phyloP scores from a whole-genome alignment of 1,284 basidiomycete species.

The Tilletiopsis washingtonensis region DNA sequence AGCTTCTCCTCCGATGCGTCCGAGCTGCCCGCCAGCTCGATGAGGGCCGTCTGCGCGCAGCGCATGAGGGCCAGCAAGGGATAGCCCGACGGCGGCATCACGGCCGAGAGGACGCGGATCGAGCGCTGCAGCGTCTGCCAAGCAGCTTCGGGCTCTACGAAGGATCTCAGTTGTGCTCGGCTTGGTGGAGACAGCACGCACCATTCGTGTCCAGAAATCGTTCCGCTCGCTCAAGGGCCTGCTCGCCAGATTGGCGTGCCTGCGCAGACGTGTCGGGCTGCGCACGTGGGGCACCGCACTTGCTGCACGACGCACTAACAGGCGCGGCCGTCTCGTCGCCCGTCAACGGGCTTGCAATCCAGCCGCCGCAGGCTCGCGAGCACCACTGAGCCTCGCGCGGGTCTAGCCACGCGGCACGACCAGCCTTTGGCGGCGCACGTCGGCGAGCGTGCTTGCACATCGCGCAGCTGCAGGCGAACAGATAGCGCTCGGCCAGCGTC shows the following conservation, averaged over 20 bases:
- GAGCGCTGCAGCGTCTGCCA: slow-evolving; percentile 48
- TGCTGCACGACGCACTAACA: not conserved
- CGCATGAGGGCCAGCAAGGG: slow-evolving; percentile 68
- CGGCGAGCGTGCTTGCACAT: slow-evolving; percentile 51
- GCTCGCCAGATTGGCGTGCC: not conserved
- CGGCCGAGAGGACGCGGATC: slow-evolving; percentile 55
- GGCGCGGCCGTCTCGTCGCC: not conserved
- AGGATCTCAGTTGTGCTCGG: not conserved
- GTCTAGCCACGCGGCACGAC: not conserved
- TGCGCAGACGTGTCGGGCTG: not conserved
- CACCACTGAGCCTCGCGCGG: not conserved
- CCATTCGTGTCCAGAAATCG: not conserved
- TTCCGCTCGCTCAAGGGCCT: not conserved
- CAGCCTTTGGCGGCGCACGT: not conserved
- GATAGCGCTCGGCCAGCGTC: slow-evolving; percentile 65
- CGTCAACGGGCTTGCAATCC: no score
- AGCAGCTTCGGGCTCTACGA: slow-evolving; percentile 46
- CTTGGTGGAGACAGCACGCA: not conserved
- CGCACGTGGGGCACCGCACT: not conserved
- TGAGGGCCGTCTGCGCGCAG: slow-evolving; percentile 61
- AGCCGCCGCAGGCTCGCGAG: not conserved
- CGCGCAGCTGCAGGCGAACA: slow-evolving; percentile 66
- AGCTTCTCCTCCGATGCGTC: slow-evolving; percentile 6
- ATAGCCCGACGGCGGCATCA: slow-evolving; percentile 51
- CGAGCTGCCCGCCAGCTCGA: slow-evolving; percentile 46